A percentile compares a stretch with the other conserved stretches of the same genome.
phyloP scores from a whole-genome alignment of 2,329 filamentous ascomycete genomes.

The Colletotrichum sp. region DNA sequence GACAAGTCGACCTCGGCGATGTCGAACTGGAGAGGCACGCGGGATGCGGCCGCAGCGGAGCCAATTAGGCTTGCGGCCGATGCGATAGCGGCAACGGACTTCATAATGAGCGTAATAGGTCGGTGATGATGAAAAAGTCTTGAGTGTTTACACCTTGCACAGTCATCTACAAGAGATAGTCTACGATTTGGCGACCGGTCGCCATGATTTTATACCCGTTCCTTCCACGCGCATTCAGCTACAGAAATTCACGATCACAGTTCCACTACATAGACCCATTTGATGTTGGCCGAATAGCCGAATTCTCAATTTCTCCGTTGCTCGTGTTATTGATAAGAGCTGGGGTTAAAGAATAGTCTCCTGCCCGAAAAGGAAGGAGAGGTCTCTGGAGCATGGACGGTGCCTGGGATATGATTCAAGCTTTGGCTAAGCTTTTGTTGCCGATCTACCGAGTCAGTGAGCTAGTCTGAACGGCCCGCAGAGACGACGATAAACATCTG shows the following conservation, averaged over 20 bases:
- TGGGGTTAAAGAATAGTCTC: background rate
- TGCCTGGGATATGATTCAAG: background rate
- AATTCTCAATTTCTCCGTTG: background rate
- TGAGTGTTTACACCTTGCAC: background rate
- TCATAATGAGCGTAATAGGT: background rate
- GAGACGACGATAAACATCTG: background rate
- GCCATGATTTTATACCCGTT: background rate
- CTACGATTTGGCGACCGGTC: background rate
- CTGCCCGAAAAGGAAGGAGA: background rate
- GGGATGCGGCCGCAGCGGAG: background rate
- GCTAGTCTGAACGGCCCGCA: background rate
- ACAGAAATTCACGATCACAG: background rate
- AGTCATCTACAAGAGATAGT: background rate
- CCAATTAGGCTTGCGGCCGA: background rate
- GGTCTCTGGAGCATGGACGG: background rate
- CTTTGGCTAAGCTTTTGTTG: background rate
- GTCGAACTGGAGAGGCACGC: background rate
- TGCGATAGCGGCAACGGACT: background rate
- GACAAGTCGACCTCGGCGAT: background rate
- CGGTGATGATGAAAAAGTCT: too few relatives aligned
- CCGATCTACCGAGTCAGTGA: background rate
- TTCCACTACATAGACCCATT: background rate
- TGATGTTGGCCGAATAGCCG: background rate
- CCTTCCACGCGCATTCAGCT: accelerated
- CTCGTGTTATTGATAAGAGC: background rate